Evolutionary conservation across 768 basidiomycete species (phyloP), one percentile per base, ranked within the genome.

Genomic region (Mycena maculata): DNA sequence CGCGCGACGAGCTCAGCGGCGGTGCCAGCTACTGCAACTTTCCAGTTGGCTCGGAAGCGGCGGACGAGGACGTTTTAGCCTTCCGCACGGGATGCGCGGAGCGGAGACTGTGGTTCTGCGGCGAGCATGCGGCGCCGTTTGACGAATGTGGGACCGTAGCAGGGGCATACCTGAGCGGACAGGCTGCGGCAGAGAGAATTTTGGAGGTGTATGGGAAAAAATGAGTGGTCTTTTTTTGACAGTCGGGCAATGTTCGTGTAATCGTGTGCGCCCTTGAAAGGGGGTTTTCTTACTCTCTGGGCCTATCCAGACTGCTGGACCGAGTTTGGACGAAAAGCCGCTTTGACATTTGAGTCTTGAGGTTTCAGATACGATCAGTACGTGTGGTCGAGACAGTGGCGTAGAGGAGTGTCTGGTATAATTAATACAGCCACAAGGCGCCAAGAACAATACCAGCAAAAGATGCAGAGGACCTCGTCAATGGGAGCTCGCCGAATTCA

Each of bases 101-200:
- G 38, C 57, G 65, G 36, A 60, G 63, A 20, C 38, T 72, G 42
- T 72, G 68, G 71, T 70, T 72, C 52, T 72, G 71, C 45, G 71
- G 71, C 16, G 71, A 72, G 53, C 68, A 72, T 49, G 68, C 71
- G 20, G 64, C 68, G 18, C 71, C 71, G 27, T 72, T 72, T 56
- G 71, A 72, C 8, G 71, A 69, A 44, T 72, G 71, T 44, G 71
- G 71, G 56, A 72, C 71, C 5, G 68, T 69, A 9, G 71, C 71
- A 25, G 71, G 71, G 15, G 71, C 68, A 11, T 72, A 72, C 27
- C 31, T 72, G 42, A 69, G 65, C 30, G 68, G 71, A 23, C 68
- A 69, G 38, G 1, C 15, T 27, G 61, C 60, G 25, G 71, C 57
- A 22, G 68, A 66, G 61, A 72, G 52, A 36, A 38, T 65, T 45